Base-by-base conservation (phyloP, 2,329 filamentous ascomycete genomes). In the Trichoderma semiorbis region DNA sequence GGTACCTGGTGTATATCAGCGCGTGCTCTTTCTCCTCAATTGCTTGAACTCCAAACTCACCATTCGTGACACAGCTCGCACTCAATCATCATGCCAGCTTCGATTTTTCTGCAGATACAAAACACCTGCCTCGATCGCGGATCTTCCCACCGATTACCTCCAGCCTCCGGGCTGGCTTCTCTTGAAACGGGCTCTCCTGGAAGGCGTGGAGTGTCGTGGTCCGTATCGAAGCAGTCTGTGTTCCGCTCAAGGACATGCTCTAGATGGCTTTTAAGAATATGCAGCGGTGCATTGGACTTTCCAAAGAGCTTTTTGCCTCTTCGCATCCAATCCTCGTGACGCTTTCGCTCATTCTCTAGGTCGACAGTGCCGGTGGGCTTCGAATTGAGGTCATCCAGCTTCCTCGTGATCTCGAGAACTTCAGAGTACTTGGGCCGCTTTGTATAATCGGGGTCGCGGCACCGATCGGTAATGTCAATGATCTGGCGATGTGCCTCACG, bases 51-150 rank as follows among this genome's bases (percentile, higher is more conserved):
- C 26, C 7, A 50, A 32, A 85, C 90, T 85, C 81, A 95, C 96
- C 96, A 99, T 84, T 99, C 96, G 78, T 98, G 95, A 81, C 96
- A 99, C 50, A 98, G 86, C 80, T 98, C 96, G 80, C 96, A 99
- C 82, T 99, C 96, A 77, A 99, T 98, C 96, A 99, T 99, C 92
- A 98, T 97, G 66, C 96, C 96, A 47, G 95, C 94, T 81, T 99
- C 96, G 7, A 94, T 89, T 74, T 91, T 93, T 72, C 96, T 90
- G 82, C 96, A 99, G 75, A 99, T 97, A 81, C 96, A 99, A 80
- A 98, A 99, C 0, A 98, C 95, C 79, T 98, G 95, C 43, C 89
- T 82, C 70, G 87, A 87, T 36, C 83, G 90, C 79, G 85, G 88
- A 77, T 92, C 87, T 76, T 91, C 85, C 87, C 84, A 91, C 75